Conservation (phyloP, 1,284 basidiomycete genomes). For the Vanrija sp. region DNA sequence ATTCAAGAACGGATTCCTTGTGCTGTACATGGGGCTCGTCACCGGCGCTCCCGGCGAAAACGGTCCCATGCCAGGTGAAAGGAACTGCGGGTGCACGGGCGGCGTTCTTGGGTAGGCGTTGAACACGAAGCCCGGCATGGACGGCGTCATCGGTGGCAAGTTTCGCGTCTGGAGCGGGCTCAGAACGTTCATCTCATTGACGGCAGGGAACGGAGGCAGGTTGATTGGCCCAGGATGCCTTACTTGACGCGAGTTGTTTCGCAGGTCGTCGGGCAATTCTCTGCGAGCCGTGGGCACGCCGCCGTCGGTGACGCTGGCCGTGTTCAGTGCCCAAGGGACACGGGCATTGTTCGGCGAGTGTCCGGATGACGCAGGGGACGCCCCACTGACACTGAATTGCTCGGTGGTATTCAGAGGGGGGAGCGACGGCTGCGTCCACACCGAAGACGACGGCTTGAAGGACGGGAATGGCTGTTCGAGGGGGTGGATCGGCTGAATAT, state of each 20-base stretch:
- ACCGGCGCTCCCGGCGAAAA: slow-evolving; percentile 48
- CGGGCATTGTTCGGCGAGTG: slow-evolving; percentile 6
- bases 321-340: slow-evolving; percentile 30
- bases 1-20: slow-evolving; percentile 47
- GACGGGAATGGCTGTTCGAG: slow-evolving; percentile 11
- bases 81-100: slow-evolving; percentile 38
- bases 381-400: background rate
- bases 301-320: background rate
- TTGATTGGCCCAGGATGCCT: slow-evolving; percentile 43
- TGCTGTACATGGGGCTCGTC: slow-evolving; percentile 35
- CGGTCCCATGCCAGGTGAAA: slow-evolving; percentile 41
- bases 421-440: slow-evolving; percentile 1
- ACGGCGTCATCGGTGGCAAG: slow-evolving; percentile 50
- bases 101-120: slow-evolving; percentile 49
- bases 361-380: background rate
- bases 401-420: background rate
- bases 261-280: slow-evolving; percentile 2
- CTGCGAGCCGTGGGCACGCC: too few species aligned
- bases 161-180: slow-evolving; percentile 42
- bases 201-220: slow-evolving; percentile 37
- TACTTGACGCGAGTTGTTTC: background rate
- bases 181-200: slow-evolving; percentile 33
- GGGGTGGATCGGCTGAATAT: slow-evolving; percentile 17
- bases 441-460: slow-evolving; percentile 7
- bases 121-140: slow-evolving; percentile 51